Base-by-base conservation (phyloP, 163 green algal genomes). In the Dunaliella salina region DNA sequence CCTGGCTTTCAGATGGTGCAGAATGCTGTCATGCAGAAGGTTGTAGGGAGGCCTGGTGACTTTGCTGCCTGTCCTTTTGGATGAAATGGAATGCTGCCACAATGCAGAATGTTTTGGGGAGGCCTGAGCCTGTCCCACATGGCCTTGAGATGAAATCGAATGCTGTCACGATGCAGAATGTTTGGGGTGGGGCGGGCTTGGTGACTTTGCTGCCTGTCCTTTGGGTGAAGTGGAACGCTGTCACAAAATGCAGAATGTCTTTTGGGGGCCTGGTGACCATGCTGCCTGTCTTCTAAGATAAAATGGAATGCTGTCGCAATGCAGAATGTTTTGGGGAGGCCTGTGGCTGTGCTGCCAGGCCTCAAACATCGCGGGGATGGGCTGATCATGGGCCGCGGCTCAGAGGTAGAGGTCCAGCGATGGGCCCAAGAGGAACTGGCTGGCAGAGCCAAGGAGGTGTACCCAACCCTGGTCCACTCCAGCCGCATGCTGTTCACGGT, bases 331-430 rank as follows among this genome's bases (percentile, higher is more conserved):
- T 67, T 91, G 11, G 94, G 91, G 8, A 84, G 91, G 24, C 88
- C 92, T 8, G 92, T 97, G 13, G 88, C 94, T 0, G 91, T 97
- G 50, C 90, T 96, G 80, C 86, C 90, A 50, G 90, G 91, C 67
- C 91, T 93, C 82, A 95, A 93, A 24, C 50, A 83, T 12, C 83
- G 91, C 1, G 95, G 94, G 0, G 91, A 96, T 80, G 88, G 89
- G 25, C 86, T 98, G 18, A 22, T 83, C 89, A 83, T 79, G 15
- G 75, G 81, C 25, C 30, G 33, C 29, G 40, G 33, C 40, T 34
- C 45, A 57, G 92, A 96, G 75, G 63, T 89, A 0, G 94, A 96
- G 85, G 75, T 96, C 40, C 88, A 94, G 78, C 89, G 88, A 40
- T 83, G 94, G 71, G 91, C 85, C 35, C 78, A 95, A 81, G 88